Evolutionary conservation across 2,329 filamentous ascomycete genomes (phyloP).

Genomic region (Diaporthe australafricana): DNA sequence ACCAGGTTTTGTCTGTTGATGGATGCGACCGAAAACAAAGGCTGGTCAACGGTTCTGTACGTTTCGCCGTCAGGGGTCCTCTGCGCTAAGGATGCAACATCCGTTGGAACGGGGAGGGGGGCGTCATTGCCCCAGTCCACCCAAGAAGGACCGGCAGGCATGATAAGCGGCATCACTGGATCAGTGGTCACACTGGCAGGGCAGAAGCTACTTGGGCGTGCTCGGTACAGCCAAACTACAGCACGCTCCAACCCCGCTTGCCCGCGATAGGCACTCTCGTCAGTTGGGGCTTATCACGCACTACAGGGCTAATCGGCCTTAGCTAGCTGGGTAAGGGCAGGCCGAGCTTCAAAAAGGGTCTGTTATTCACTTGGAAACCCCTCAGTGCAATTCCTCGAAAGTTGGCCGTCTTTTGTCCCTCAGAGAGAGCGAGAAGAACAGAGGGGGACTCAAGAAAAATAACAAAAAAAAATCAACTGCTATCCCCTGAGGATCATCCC

Average conservation of each 20-base stretch:
- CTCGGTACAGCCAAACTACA: neutral
- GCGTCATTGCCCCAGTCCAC: slow-evolving; percentile 10
- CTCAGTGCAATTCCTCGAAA: slow-evolving; percentile 18
- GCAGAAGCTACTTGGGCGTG: neutral
- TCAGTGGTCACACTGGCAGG: neutral
- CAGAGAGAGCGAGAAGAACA: neutral
- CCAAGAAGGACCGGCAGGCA: slow-evolving; percentile 11
- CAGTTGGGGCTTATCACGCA: slow-evolving; percentile 16
- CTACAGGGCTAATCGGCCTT: slow-evolving; percentile 8
- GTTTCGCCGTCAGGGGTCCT: slow-evolving; percentile 26
- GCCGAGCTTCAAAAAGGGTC: slow-evolving; percentile 28
- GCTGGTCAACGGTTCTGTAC: slow-evolving; percentile 15
- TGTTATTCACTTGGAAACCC: slow-evolving; percentile 7
- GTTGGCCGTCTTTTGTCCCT: neutral
- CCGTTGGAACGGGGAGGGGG: slow-evolving; percentile 21
- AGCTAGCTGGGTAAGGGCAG: neutral
- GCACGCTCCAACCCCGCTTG: slow-evolving; percentile 16
- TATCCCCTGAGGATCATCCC: slow-evolving; percentile 15
- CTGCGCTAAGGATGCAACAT: slow-evolving; percentile 25
- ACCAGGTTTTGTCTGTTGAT: slow-evolving; percentile 30
- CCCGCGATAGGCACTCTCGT: slow-evolving; percentile 31
- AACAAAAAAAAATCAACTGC: neutral
- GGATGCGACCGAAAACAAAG: slow-evolving; percentile 34
- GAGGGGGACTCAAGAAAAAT: neutral
- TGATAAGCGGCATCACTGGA: slow-evolving; percentile 13